A percentile compares a stretch with the other conserved stretches of the same genome.
Evolutionary conservation across 805 yeast species (phyloP).

Genomic region (Metschnikowia henanensis): DNA sequence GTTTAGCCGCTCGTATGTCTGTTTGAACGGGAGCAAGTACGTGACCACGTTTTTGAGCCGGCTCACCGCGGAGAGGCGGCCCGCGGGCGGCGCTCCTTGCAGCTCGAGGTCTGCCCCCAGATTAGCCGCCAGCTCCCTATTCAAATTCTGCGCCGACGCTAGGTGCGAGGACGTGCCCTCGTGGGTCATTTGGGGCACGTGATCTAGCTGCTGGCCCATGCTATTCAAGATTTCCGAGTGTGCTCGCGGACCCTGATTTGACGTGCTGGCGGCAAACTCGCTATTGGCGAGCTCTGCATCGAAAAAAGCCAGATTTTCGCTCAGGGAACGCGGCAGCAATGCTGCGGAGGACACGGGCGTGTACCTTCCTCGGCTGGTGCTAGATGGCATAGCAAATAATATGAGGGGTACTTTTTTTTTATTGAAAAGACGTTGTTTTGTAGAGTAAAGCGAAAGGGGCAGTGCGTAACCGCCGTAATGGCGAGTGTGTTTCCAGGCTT

Average conservation of each 20-base stretch:
- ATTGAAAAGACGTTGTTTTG: neutral
- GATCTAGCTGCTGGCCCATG: neutral
- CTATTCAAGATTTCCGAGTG: neutral
- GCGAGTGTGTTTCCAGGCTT: no score
- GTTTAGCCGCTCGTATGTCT: constrained; percentile 42
- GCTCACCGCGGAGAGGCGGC: constrained; percentile 27
- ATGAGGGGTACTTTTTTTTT: no score
- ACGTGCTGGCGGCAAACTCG: neutral
- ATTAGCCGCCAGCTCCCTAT: neutral
- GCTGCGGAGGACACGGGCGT: neutral
- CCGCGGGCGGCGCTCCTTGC: constrained; percentile 20
- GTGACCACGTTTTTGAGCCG: constrained; percentile 33
- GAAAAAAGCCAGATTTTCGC: neutral
- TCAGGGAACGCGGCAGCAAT: constrained; percentile 1
- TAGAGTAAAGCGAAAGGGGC: no score
- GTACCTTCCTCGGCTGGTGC: neutral
- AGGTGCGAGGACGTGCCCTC: constrained; percentile 5
- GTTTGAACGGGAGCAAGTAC: constrained; percentile 38
- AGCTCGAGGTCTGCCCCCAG: constrained; percentile 28
- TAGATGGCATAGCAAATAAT: neutral
- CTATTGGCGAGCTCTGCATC: neutral
- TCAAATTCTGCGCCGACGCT: constrained; percentile 4
- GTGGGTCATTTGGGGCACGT: neutral
- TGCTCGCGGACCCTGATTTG: neutral
- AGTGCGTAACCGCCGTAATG: no score